phyloP scores from a whole-genome alignment of 176 grass and related monocot species.

The Secale cereale region DNA sequence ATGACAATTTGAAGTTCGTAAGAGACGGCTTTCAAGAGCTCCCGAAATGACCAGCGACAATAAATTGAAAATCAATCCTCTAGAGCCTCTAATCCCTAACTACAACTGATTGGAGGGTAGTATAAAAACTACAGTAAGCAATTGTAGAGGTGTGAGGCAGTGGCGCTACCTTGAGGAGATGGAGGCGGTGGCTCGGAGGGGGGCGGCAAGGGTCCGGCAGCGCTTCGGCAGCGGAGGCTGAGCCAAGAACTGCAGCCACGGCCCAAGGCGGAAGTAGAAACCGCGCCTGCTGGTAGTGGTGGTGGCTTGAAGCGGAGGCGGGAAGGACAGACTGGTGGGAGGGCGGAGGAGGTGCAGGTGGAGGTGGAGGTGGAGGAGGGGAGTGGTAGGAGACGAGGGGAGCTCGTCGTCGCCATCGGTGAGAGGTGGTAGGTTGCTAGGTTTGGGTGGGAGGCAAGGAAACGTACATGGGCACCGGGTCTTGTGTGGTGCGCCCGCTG shows the following conservation, averaged over 20 bases:
- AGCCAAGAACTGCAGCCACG: background rate
- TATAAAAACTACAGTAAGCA: background rate
- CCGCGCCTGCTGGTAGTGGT: background rate
- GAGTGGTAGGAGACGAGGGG: background rate
- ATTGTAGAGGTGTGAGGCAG: background rate
- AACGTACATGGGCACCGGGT: background rate
- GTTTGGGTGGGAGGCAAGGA: background rate
- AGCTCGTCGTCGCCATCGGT: constrained; percentile 27
- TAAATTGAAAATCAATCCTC: background rate
- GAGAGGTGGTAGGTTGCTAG: background rate
- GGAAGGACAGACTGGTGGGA: background rate
- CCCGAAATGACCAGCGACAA: background rate
- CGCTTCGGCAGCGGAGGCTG: constrained; percentile 15
- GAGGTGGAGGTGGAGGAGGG: background rate
- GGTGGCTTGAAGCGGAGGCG: constrained; percentile 5
- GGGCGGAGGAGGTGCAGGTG: background rate
- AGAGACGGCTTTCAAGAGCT: background rate
- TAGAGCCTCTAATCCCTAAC: background rate
- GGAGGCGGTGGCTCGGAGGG: constrained; percentile 35
- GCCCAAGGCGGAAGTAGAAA: constrained; percentile 3
- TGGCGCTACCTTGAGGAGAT: constrained; percentile 24
- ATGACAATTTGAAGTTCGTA: background rate
- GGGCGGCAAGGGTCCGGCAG: constrained; percentile 37
- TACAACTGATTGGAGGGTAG: background rate
- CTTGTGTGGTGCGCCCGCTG: background rate